A percentile compares a stretch with the other conserved stretches of the same genome.
Evolutionary conservation across 176 grass and related monocot genomes (phyloP).

Genomic region (Phyllostachys edulis): DNA sequence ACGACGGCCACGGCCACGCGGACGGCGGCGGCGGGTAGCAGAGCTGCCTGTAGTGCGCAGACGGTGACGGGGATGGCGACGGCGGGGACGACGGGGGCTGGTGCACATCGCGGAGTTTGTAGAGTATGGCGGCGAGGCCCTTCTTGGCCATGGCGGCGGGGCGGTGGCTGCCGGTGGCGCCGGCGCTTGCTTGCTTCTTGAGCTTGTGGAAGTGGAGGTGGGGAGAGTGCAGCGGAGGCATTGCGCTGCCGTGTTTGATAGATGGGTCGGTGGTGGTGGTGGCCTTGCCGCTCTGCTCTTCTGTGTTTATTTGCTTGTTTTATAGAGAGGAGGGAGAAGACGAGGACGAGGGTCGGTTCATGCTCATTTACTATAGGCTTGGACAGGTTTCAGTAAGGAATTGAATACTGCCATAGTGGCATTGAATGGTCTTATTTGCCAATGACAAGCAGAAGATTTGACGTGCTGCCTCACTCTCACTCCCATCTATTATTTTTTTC

Average conservation of each 20-base stretch:
- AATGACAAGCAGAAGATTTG: constrained; percentile 6
- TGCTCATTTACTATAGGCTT: constrained; percentile 41
- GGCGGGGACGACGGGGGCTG: background rate
- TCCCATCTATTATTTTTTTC: background rate
- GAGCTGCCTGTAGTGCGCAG: constrained; percentile 21
- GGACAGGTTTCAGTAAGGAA: constrained; percentile 40
- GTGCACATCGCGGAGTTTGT: constrained; percentile 52
- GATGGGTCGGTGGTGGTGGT: constrained; percentile 16
- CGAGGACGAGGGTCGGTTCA: background rate
- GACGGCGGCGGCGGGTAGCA: constrained; percentile 55
- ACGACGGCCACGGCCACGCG: constrained; percentile 82
- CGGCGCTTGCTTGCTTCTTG: constrained; percentile 35
- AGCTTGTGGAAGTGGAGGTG: constrained; percentile 47
- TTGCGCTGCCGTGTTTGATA: constrained; percentile 36
- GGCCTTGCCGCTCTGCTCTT: constrained; percentile 11
- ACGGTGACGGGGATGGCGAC: background rate
- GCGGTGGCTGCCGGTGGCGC: background rate
- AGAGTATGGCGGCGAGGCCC: constrained; percentile 48
- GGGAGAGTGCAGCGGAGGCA: constrained; percentile 54
- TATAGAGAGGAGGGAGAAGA: background rate
- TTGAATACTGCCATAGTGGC: constrained; percentile 23
- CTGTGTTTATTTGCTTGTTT: constrained; percentile 31
- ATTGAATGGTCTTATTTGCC: constrained; percentile 30
- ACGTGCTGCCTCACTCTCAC: background rate
- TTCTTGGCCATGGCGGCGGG: constrained; percentile 45